phyloP scores from a whole-genome alignment of 163 green algal genomes.

The Botryococcus braunii region DNA sequence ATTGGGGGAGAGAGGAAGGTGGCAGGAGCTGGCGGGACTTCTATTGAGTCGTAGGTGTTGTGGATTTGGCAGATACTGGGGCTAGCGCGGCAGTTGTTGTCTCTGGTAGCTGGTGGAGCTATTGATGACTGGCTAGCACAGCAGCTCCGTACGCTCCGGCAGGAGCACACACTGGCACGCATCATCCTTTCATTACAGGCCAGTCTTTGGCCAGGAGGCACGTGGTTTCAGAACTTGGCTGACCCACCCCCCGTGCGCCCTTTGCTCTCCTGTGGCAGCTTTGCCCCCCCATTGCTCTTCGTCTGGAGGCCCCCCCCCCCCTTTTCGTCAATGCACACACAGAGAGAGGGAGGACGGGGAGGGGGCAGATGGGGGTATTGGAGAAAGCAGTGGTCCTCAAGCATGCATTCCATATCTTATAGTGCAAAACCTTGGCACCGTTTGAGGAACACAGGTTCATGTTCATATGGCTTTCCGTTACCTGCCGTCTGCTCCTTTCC shows the following conservation, averaged over 20 bases:
- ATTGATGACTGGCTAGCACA: conserved; percentile 60
- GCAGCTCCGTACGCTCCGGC: conserved; percentile 37
- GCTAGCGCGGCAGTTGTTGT: conserved; percentile 44
- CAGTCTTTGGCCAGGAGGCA: conserved; percentile 67
- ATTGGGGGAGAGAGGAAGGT: too few relatives aligned
- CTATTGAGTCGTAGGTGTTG: too few relatives aligned
- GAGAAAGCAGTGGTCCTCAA: too few relatives aligned
- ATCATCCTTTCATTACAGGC: conserved; percentile 50
- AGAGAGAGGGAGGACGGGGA: too few relatives aligned
- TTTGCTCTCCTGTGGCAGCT: neutral
- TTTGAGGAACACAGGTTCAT: too few relatives aligned
- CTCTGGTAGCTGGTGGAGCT: conserved; percentile 61
- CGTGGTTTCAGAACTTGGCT: conserved; percentile 43
- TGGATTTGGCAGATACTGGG: conserved; percentile 47
- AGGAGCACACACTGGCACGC: conserved; percentile 51
- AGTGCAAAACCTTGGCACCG: too few relatives aligned
- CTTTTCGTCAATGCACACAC: too few relatives aligned
- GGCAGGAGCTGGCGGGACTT: too few relatives aligned
- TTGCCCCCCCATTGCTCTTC: neutral
- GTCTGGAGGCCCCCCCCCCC: neutral
- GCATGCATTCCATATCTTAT: too few relatives aligned
- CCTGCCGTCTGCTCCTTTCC: too few relatives aligned
- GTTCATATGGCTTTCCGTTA: too few relatives aligned
- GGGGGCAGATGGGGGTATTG: too few relatives aligned
- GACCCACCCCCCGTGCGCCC: conserved; percentile 1